Base-by-base conservation (phyloP, 495 filamentous ascomycete species). In the Tuber umbilicatum region DNA sequence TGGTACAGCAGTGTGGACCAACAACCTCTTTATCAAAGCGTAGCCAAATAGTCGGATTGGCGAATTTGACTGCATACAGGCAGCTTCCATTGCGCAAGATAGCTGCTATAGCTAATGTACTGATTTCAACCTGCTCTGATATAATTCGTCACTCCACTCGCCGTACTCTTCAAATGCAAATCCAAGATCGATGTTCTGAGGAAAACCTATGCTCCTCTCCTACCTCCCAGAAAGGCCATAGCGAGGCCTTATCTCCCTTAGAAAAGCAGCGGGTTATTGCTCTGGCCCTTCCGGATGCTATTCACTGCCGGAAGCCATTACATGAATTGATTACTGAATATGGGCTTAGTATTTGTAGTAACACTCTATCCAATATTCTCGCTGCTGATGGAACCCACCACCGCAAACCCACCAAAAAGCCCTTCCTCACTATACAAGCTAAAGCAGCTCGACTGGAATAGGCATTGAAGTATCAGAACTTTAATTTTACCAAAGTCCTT, bases 311-410 rank as follows among this genome's bases (percentile, higher is more conserved):
- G 17, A 68, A 39, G 68, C 16, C 73, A 3, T n/a, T 72, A 27
- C 23, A 31, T 19, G 69, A 75, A 16, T 37, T 75, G 39, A 70
- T 38, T 43, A 60, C 42, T 0, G 35, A 75, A 7, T 43, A 47
- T 14, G 23, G 39, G 9, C 42, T 71, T 2, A 12, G n/a, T 45
- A 27, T 75, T 43, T 50, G 73, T 41, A 45, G 43, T 16, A 75
- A 43, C 23, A 75, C 73, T 10, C 9, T 45, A 23, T 67, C 40
- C n/a, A 27, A 31, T 27, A 47, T 67, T 37, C 73, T 70, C 43
- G 68, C 41, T 9, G 60, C 67, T 41, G 68, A 70, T 74, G 43
- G 60, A 0, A 70, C 70, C 19, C 41, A 70, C 16, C 16, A 39
- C 6, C 17, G 43, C 31, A 37, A 14, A 10, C 27, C 43, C 10